These are phyloP conservation scores for Cytospora piceicola DNA, from an alignment of 2,329 filamentous ascomycete genomes.

Conservation along the genomic window DNA sequence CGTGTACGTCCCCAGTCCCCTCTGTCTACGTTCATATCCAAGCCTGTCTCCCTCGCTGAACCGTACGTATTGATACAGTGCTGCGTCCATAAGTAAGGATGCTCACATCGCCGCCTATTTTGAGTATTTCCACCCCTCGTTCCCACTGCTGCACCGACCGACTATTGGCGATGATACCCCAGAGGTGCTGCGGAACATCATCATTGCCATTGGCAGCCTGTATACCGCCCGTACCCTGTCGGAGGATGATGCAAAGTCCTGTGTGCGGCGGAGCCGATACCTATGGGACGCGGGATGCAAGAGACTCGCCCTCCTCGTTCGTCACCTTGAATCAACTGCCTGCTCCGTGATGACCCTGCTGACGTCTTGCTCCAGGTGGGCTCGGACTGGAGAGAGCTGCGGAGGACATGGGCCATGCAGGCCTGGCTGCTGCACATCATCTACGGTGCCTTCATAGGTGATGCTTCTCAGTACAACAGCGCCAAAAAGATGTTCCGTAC, in stretches of 20 bases:
- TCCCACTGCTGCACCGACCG: constrained; percentile 33
- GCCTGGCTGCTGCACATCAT: constrained; percentile 39
- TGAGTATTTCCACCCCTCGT: constrained; percentile 34
- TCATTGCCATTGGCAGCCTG: constrained; percentile 33
- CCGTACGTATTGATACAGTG: neutral
- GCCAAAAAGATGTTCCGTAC: constrained; percentile 37
- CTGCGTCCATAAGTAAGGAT: neutral
- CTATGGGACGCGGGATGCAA: constrained; percentile 32
- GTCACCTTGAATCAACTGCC: neutral
- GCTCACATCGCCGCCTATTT: constrained; percentile 33
- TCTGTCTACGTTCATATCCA: neutral
- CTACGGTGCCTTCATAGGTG: constrained; percentile 38
- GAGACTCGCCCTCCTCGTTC: constrained; percentile 28
- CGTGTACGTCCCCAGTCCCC: neutral
- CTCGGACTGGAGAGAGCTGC: constrained; percentile 34
- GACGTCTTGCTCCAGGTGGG: constrained; percentile 31
- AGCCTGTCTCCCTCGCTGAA: neutral
- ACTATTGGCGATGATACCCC: constrained; percentile 28
- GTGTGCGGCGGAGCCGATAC: constrained; percentile 27
- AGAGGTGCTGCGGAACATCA: constrained; percentile 26
- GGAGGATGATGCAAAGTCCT: constrained; percentile 21
- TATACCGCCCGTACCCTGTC: constrained; percentile 29
- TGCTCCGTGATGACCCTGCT: no score
- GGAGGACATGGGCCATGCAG: constrained; percentile 37
- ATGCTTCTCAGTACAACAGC: constrained; percentile 34